Evolutionary conservation across 169 alveolate genomes (phyloP).

Genomic region (Plasmodium vivax): DNA sequence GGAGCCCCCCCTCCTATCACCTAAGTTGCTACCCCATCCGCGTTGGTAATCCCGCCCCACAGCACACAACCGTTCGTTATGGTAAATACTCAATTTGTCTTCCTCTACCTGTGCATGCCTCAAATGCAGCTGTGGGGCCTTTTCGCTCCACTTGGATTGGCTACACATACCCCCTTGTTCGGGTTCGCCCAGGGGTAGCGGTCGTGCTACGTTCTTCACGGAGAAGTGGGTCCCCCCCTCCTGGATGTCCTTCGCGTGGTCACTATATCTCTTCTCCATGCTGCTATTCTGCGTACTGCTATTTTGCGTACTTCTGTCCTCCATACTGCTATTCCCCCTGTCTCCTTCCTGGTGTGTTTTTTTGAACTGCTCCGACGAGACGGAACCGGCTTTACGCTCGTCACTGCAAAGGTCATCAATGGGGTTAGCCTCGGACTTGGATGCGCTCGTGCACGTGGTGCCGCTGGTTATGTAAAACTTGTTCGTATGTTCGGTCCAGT

Average conservation of each 20-base stretch:
- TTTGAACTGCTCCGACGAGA: neutral
- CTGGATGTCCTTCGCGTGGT: neutral
- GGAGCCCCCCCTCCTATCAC: neutral
- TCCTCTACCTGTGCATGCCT: neutral
- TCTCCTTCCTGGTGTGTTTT: neutral
- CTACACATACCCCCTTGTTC: neutral
- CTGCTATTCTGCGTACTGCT: too few relatives aligned
- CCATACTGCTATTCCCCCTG: too few relatives aligned
- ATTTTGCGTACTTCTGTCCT: too few relatives aligned
- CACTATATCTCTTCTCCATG: neutral
- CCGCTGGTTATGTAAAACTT: slow-evolving; percentile 2
- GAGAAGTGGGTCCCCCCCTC: neutral
- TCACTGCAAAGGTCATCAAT: neutral
- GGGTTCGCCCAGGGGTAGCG: neutral
- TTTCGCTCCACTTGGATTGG: neutral
- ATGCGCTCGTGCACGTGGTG: slow-evolving; percentile 30
- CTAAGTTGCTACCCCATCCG: neutral
- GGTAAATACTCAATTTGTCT: neutral
- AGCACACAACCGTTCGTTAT: neutral
- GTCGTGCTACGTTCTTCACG: neutral
- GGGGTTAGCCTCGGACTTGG: slow-evolving; percentile 2
- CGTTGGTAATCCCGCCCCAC: neutral
- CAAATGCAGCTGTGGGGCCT: neutral
- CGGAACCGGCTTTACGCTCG: neutral
- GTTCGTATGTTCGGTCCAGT: neutral